A percentile compares a stretch with the other conserved stretches of the same genome.
Conservation (phyloP, 2,329 filamentous ascomycete species). For the Escovopsis sp. region DNA sequence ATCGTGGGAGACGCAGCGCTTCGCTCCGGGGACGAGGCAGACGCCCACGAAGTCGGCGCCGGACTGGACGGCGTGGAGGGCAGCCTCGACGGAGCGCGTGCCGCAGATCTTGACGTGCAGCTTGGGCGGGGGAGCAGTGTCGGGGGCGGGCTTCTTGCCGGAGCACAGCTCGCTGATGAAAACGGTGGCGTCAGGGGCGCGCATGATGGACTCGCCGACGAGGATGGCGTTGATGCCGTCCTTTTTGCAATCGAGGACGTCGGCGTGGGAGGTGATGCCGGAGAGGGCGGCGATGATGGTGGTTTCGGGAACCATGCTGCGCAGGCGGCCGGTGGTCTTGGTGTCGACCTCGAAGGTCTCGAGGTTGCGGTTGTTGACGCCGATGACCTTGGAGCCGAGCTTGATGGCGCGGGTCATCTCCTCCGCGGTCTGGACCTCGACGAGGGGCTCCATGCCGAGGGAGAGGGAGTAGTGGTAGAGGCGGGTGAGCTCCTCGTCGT, state of each 20-base stretch:
- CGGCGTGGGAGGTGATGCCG: conserved; percentile 77
- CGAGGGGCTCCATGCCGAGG: conserved; percentile 91
- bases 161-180: conserved; percentile 81
- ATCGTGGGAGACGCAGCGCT: conserved; percentile 64
- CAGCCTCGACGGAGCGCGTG: conserved; percentile 68
- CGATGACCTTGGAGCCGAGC: conserved; percentile 79
- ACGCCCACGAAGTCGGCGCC: conserved; percentile 90
- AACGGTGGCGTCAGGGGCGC: conserved; percentile 61
- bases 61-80: conserved; percentile 63
- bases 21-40: conserved; percentile 70
- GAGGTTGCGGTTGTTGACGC: conserved; percentile 93
- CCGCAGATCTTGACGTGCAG: conserved; percentile 90
- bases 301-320: conserved; percentile 69
- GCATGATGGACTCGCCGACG: conserved; percentile 92
- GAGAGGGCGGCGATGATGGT: conserved; percentile 89
- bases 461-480: conserved; percentile 81
- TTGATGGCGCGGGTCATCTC: conserved; percentile 84
- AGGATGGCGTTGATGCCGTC: conserved; percentile 87
- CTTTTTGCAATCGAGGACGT: conserved; percentile 74
- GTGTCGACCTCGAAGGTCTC: conserved; percentile 96
- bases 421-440: conserved; percentile 87
- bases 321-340: conserved; percentile 74
- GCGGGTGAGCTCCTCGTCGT: conserved; percentile 52
- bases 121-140: conserved; percentile 20
- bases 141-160: conserved; percentile 22